Evolutionary conservation across 2,329 filamentous ascomycete genomes (phyloP), one percentile per base, ranked within the genome.

Genomic region (Aureobasidium sp.): DNA sequence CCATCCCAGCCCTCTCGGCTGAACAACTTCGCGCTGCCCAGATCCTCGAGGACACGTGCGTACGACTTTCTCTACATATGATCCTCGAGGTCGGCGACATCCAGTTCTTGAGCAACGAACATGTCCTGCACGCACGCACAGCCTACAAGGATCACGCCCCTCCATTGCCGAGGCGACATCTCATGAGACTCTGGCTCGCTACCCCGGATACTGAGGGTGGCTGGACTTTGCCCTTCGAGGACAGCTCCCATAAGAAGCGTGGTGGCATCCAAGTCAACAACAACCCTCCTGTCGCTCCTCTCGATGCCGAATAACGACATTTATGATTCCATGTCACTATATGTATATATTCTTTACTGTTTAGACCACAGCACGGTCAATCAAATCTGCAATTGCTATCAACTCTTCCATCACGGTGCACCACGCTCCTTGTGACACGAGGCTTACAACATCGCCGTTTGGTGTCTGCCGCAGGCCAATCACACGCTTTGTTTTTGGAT

Each of bases 231-330:
- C 90, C 90, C 0, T 93, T 92, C 75, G 85, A 84, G 67, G 91
- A 95, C 73, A 87, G 83, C 60, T 77, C 82, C 60, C 87, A 94
- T 79, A 89, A 89, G 82, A 95, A 95, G 82, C 81, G 91, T 19
- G 90, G 90, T 8, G 91, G 90, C 0, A 89, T 95, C 65, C 91
- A 95, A 76, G 90, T 96, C 2, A 83, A 95, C 72, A 84, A 95
- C 71, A 88, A 81, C 27, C 77, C 87, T 9, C 90, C 90, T 1
- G 83, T 85, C 54, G 88, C 87, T 43, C 86, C 87, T 10, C 75
- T 91, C 51, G 89, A 93, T 76, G 89, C 88, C 0, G 89, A 93
- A 73, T 93, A 82, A 57, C 40, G 37, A 31, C 37, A 10, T 23
- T 55, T 21, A 55, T 31, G 37, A 53, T 19, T n/a, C 1, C 25